Base-by-base conservation (phyloP, 257 asterid species). In the Primulina eburnea region DNA sequence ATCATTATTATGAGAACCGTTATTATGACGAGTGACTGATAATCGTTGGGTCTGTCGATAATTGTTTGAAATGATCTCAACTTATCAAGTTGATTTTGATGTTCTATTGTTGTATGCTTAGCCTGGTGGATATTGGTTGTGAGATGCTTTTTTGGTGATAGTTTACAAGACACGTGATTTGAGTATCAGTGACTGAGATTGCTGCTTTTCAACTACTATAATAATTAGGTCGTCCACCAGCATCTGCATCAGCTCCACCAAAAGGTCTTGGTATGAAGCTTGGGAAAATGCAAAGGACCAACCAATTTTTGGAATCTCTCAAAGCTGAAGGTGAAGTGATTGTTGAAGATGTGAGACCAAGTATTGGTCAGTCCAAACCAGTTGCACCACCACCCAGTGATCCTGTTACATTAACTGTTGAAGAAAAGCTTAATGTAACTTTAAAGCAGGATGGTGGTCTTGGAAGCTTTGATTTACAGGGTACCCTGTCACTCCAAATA, bases 321-420 rank as follows among this genome's bases (percentile, higher is more conserved):
- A 88, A 83, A 75, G 90, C 89, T 66, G 92, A 88, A 72, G 95
- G 92, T 76, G 92, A 86, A 80, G 83, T 78, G 73, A 81, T 88
- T 76, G 84, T 84, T 6, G 92, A 83, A 82, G 90, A 86, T 78
- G 92, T 86, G 62, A 84, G 92, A 68, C 92, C 89, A 24, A 81
- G 64, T 72, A 47, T 73, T 79, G 87, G 90, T 52, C 95, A 85
- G 78, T 82, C 89, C 75, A 83, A 75, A 74, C 59, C 85, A 75
- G 82, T 82, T 67, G 84, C 85, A 78, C 75, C 82, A 56, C 83
- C 88, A 53, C 86, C 77, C 18, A 88, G 82, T 68, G 89, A 85
- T 84, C 91, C 95, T 47, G 83, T 88, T 64, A 81, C 89, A 8
- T 75, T 88, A 71, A 82, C 80, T 52, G 86, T 80, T 63, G 89